Evolutionary conservation across 305 asterid genomes (phyloP), one percentile per base, ranked within the genome.

Genomic region (Andrographis paniculata): DNA sequence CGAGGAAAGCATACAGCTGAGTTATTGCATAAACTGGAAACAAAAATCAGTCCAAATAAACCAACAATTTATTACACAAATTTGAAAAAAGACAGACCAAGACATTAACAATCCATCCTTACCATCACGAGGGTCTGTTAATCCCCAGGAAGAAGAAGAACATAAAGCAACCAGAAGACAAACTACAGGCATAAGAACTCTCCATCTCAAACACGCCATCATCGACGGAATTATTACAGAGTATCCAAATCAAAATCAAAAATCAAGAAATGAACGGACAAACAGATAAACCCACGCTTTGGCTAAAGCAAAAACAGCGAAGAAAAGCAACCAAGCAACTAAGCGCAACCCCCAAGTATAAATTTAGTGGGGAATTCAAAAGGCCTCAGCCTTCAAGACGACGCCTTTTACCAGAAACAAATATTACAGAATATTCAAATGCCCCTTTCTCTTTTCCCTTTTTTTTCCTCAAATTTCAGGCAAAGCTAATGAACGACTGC

Each of bases 61-160:
- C 27, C 30, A 28, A 12, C 40, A 23, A 42, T 7, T 24, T 31
- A 53, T 33, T 17, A 4, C 35, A 61, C 17, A 51, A 41, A 27
- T 10, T 12, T 24, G 28, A 22, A 42, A 42, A 15, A n/a, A n/a
- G n/a, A 17, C 20, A 15, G 10, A 33, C 10, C 9, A 11, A 2
- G 12, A 5, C 14, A 5, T n/a, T 37, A 14, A 37, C 42, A 37
- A 2, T 3, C 42, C 17, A 6, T 17, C 8, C 44, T 60, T 78
- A 86, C 98, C 94, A 62, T 91, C 98, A 53, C 86, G 81, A 64
- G 82, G 75, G 70, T 80, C 93, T 3, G 98, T 91, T 28, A 60
- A 48, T 50, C 94, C 98, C 46, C 57, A 43, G 62, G 60, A 59
- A 38, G 52, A 59, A 57, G 78, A 66, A 54, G 56, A 50, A 4